These are phyloP conservation scores for Yamadazyma phyllophila DNA, from an alignment of 805 yeast species.

Conservation along the genomic window DNA sequence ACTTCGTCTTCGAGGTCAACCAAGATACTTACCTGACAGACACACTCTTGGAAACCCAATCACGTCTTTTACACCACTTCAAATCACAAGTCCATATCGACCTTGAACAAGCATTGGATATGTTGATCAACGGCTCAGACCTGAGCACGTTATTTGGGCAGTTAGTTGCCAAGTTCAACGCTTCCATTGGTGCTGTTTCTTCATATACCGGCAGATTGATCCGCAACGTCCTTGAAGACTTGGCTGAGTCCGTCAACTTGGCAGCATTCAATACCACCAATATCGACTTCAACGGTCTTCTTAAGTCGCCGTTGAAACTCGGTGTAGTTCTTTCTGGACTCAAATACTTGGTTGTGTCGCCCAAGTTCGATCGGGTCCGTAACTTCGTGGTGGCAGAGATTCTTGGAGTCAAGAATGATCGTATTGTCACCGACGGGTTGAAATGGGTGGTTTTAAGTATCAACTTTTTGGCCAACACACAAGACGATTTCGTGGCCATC, in stretches of 20 bases:
- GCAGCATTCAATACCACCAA: conserved; percentile 22
- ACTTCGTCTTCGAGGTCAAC: conserved; percentile 4
- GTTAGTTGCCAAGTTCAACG: background rate
- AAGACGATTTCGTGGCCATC: conserved; percentile 36
- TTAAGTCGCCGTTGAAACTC: conserved; percentile 29
- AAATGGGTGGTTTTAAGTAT: conserved; percentile 48
- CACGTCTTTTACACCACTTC: background rate
- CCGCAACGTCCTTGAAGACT: conserved; percentile 12
- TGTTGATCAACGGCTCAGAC: background rate
- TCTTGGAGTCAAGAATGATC: conserved; percentile 47
- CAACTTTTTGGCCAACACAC: conserved; percentile 35
- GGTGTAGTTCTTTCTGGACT: conserved; percentile 32
- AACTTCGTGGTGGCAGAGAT: conserved; percentile 65
- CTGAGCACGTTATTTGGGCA: background rate
- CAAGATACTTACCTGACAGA: background rate
- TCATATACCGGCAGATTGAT: conserved; percentile 21
- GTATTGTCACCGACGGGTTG: conserved; percentile 44
- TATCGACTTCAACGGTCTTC: conserved; percentile 29
- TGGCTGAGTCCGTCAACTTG: conserved; percentile 16
- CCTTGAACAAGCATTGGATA: background rate
- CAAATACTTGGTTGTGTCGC: conserved; percentile 32
- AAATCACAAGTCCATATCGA: background rate
- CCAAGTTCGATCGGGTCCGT: conserved; percentile 50
- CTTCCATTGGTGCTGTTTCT: conserved; percentile 6
- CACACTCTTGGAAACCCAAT: background rate